Percentiles rank a stretch among this genome's conserved stretches.
phyloP scores from a whole-genome alignment of 345 rosid species.

The Cardamine resedifolia region DNA sequence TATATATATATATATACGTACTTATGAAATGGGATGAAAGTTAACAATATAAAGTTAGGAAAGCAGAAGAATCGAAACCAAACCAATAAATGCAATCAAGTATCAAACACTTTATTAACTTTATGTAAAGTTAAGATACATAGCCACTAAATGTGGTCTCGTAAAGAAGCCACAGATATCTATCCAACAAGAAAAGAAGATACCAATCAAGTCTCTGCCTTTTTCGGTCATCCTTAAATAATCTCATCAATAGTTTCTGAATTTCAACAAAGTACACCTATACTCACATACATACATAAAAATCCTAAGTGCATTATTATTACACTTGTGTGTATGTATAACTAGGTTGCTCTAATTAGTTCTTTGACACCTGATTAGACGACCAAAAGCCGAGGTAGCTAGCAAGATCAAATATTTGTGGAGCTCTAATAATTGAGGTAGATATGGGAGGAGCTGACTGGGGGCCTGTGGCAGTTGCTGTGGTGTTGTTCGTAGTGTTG shows the following conservation, averaged over 20 bases:
- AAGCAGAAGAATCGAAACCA: slow-evolving; percentile 29
- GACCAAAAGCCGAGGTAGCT: not conserved
- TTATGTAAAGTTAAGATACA: slow-evolving; percentile 4
- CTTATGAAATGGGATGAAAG: not conserved
- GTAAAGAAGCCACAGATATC: slow-evolving; percentile 18
- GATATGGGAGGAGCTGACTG: slow-evolving; percentile 40
- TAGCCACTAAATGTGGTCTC: slow-evolving; percentile 18
- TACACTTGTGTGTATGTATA: not conserved
- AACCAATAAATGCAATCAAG: slow-evolving; percentile 23
- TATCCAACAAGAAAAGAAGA: slow-evolving; percentile 31
- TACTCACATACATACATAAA: not conserved
- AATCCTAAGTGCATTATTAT: not conserved
- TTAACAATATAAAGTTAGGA: no score
- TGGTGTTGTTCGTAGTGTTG: slow-evolving; percentile 38
- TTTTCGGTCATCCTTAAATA: slow-evolving; percentile 22
- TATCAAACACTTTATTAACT: slow-evolving; percentile 31
- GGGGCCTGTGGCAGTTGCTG: slow-evolving; percentile 42
- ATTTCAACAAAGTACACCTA: not conserved
- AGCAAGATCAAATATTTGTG: slow-evolving; percentile 1
- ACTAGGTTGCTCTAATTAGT: not conserved
- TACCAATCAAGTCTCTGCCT: slow-evolving; percentile 15
- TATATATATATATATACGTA: no score
- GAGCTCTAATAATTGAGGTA: slow-evolving; percentile 3
- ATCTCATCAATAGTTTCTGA: not conserved
- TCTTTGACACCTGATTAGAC: not conserved